Percentiles rank a stretch among this genome's conserved stretches.
These are phyloP conservation scores for Bipolaris zeicola DNA, from an alignment of 2,329 filamentous ascomycete genomes.

Conservation along the genomic window DNA sequence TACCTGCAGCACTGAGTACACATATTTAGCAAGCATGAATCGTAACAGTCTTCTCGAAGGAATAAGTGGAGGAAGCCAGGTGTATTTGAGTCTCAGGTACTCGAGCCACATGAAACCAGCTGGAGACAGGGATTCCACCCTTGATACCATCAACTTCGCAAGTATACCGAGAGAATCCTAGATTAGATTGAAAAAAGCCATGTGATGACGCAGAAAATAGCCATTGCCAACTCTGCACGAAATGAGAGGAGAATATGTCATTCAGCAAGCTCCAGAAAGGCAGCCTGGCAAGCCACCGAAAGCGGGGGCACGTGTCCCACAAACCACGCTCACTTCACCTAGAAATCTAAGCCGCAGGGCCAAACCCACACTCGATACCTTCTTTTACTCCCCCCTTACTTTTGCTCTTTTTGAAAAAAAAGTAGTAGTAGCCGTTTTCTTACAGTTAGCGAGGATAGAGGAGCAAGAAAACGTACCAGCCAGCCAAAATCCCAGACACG, in stretches of 20 bases:
- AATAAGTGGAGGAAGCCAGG: not conserved
- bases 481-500: not conserved
- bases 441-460: too few species aligned
- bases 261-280: not conserved
- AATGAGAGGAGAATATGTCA: not conserved
- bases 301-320: conserved; percentile 3
- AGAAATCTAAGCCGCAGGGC: not conserved
- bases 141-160: not conserved
- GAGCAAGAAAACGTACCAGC: not conserved
- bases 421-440: too few species aligned
- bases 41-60: too few species aligned
- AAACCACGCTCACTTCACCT: too few species aligned
- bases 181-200: not conserved
- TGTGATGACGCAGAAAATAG: not conserved
- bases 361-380: not conserved
- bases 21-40: too few species aligned
- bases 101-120: not conserved
- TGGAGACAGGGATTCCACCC: not conserved
- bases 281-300: not conserved
- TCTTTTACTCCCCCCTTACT: not conserved
- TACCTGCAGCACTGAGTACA: not conserved
- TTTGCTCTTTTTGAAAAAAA: too few species aligned
- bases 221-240: not conserved
- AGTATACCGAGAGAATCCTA: not conserved
- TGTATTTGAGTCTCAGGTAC: not conserved